Base-by-base conservation (phyloP, 139 green algal genomes). In the Picochlorum sp. region DNA sequence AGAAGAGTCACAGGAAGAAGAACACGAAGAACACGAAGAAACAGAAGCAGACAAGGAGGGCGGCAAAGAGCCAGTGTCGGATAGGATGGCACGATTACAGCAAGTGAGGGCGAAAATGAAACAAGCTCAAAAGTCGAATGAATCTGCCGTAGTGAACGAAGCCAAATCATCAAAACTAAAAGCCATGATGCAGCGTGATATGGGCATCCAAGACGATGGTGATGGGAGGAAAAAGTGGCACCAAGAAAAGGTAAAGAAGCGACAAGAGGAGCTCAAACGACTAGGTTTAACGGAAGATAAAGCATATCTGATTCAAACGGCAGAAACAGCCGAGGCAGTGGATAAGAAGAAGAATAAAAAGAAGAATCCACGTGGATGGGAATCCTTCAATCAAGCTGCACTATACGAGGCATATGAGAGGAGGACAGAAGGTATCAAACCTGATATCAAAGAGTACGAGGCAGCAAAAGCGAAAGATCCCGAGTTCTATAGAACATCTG, bases 331-430 rank as follows among this genome's bases (percentile, higher is more conserved):
- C 5, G 82, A 80, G 60, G 66, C 56, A 26, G 59, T 80, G 24
- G 84, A 86, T 61, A 66, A 95, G 67, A 97, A 96, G 80, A 82
- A 79, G 66, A 69, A 88, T 10, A 86, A 85, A 71, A 87, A 83
- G 61, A n/a, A 61, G 26, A 77, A 75, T 7, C 68, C 81, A 1
- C 74, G 76, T 26, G 90, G 86, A 49, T 69, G 52, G 80, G 89
- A 92, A 50, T 56, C 72, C 11, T 92, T 90, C 71, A 88, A 84
- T 62, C 69, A 79, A 47, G 80, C 86, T 59, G 73, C 76, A 7
- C 72, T 89, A 28, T 93, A 90, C 66, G 77, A 81, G 1, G 76
- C 87, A 0, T 96, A 97, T 71, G 73, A 95, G 54, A 91, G 90
- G 76, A 80, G 91, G 11, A 80, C 85, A 1, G 81, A 80, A 8